Percentiles rank a stretch among this genome's conserved stretches.
phyloP scores from a whole-genome alignment of 2,329 filamentous ascomycete species.

The Venturia pyrina region DNA sequence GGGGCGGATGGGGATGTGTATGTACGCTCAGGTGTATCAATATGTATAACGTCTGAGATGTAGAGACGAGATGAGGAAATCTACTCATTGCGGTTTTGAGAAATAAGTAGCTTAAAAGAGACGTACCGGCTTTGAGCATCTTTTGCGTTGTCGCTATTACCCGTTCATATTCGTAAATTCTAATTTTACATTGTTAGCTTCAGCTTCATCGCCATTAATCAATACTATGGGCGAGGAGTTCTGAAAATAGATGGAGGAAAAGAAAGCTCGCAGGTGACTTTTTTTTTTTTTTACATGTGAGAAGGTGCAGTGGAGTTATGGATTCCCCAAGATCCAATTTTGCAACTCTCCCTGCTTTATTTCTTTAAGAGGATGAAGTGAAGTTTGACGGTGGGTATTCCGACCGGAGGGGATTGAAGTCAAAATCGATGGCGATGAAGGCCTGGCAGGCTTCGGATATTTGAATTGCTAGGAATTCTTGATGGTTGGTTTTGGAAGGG shows the following conservation, averaged over 20 bases:
- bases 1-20: not conserved
- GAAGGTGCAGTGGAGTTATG: no score
- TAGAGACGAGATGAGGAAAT: not conserved
- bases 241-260: no score
- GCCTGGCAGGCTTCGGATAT: not conserved
- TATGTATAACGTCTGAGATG: not conserved
- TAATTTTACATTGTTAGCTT: not conserved
- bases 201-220: no score
- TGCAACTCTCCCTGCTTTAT: no score
- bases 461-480: not conserved
- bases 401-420: no score
- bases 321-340: no score
- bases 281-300: no score
- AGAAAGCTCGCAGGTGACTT: no score
- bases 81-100: not conserved
- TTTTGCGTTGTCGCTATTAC: constrained; percentile 48
- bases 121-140: constrained; percentile 38
- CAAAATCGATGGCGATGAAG: not conserved
- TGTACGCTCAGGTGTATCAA: not conserved
- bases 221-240: no score
- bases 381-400: no score
- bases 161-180: constrained; percentile 74
- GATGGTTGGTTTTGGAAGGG: not conserved
- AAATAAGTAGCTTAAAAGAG: not conserved
- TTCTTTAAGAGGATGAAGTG: no score